Evolutionary conservation across 139 green algal species (phyloP), one percentile per base, ranked within the genome.

Genomic region (Closterium sp.): DNA sequence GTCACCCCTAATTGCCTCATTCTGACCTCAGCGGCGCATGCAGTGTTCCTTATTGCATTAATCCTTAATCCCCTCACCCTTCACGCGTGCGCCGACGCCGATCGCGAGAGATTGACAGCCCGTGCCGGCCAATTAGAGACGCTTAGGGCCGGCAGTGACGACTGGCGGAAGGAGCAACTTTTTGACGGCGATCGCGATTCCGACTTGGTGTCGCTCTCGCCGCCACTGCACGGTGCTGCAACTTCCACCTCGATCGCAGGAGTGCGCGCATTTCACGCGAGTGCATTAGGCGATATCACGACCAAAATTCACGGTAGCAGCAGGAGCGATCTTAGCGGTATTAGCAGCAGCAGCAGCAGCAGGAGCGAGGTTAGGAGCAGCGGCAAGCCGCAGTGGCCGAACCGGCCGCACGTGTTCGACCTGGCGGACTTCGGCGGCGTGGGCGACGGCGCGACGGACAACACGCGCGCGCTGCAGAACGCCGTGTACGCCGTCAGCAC

Each of bases 401-500:
- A 88, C 28, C 35, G 88, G 43, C 43, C 38, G 64, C 90, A 93
- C 43, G 87, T 93, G 23, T 93, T 93, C 31, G 90, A 93, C 66
- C 88, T 93, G 19, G 21, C 90, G 16, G 87, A 93, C 31, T 93
- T 93, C 5, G 90, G 90, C 16, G 90, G 88, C 9, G 64, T 93
- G n/a, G 90, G 90, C 3, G 90, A 93, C n/a, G 90, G 90, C 36
- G 32, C 32, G 31, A 84, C 90, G 30, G 64, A 89, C 31, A 93
- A 93, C 43, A 93, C 90, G 38, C 55, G 87, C n/a, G 90, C 84
- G 25, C 93, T 93, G 12, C 87, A 93, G 88, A 93, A 92, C 66
- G 90, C 90, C 34, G 34, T 93, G 30, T 92, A 93, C 28, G 90
- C 90, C 16, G 90, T 90, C 32, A 69, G 31, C 36, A 66, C 33